Conservation (phyloP, 2,329 filamentous ascomycete species). For the Talaromyces verruculosus region DNA sequence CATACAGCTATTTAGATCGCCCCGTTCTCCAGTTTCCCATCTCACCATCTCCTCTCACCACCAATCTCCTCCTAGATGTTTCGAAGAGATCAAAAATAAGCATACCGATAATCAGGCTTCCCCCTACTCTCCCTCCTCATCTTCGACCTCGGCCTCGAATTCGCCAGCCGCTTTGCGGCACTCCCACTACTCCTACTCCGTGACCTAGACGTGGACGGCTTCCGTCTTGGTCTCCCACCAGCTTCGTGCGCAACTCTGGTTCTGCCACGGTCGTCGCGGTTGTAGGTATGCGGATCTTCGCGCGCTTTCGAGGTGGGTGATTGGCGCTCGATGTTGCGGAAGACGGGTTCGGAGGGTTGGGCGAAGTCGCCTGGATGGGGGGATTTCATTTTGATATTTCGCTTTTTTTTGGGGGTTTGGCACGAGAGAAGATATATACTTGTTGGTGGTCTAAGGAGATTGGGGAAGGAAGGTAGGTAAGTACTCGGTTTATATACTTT, state of each 20-base stretch:
- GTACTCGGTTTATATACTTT: slow-evolving; percentile 1
- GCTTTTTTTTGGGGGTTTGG: too few relatives aligned
- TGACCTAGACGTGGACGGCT: slow-evolving; percentile 11
- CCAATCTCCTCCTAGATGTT: too few relatives aligned
- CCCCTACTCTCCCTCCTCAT: slow-evolving; percentile 21
- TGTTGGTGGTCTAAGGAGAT: background rate
- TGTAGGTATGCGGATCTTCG: slow-evolving; percentile 19
- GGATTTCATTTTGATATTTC: slow-evolving; percentile 12
- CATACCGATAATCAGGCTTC: slow-evolving; percentile 21
- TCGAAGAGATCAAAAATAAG: slow-evolving; percentile 12
- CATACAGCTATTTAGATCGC: background rate
- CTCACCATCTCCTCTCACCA: background rate
- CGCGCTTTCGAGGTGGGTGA: slow-evolving; percentile 10
- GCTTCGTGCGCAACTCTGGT: slow-evolving; percentile 4
- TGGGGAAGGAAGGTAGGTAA: background rate
- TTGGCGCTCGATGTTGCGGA: slow-evolving; percentile 21
- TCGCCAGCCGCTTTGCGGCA: slow-evolving; percentile 15
- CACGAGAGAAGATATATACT: too few relatives aligned
- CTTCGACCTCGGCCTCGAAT: slow-evolving; percentile 21
- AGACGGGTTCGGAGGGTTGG: slow-evolving; percentile 19
- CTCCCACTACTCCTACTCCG: slow-evolving; percentile 21
- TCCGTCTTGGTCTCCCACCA: slow-evolving; percentile 7
- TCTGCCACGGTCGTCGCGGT: slow-evolving; percentile 14
- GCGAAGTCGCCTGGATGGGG: slow-evolving; percentile 22
- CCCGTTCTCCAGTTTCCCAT: background rate